phyloP scores from a whole-genome alignment of 345 rosid species.

The Durio zibethinus region DNA sequence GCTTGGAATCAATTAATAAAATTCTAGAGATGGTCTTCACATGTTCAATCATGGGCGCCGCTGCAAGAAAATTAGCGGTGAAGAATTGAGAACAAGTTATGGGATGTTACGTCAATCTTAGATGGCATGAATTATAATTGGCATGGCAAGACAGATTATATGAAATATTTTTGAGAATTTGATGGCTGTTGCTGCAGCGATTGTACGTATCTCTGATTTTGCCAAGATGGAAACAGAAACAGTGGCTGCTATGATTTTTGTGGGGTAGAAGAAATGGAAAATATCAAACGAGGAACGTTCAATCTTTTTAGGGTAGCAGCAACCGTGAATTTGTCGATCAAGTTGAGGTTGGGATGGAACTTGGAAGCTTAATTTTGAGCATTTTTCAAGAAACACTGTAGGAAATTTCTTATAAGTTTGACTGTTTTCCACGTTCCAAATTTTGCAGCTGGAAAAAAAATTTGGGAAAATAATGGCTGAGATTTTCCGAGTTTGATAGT shows the following conservation, averaged over 20 bases:
- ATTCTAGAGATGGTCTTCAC: constrained; percentile 9
- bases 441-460: not conserved
- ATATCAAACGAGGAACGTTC: not conserved
- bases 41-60: not conserved
- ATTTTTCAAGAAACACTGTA: not conserved
- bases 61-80: constrained; percentile 20
- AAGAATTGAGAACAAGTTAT: constrained; percentile 9
- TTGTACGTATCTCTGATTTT: not conserved
- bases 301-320: not conserved
- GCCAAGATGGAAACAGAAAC: not conserved
- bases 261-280: not conserved
- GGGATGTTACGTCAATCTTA: not conserved
- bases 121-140: not conserved
- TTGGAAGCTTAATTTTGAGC: not conserved
- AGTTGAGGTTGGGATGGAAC: not conserved
- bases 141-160: not conserved
- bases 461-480: not conserved
- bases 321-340: constrained; percentile 17
- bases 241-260: constrained; percentile 1
- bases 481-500: not conserved
- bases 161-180: not conserved
- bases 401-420: not conserved
- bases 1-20: not conserved
- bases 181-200: not conserved
- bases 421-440: not conserved